Evolutionary conservation across 2,329 filamentous ascomycete species (phyloP), one percentile per base, ranked within the genome.

Genomic region (Exophiala alcalophila): DNA sequence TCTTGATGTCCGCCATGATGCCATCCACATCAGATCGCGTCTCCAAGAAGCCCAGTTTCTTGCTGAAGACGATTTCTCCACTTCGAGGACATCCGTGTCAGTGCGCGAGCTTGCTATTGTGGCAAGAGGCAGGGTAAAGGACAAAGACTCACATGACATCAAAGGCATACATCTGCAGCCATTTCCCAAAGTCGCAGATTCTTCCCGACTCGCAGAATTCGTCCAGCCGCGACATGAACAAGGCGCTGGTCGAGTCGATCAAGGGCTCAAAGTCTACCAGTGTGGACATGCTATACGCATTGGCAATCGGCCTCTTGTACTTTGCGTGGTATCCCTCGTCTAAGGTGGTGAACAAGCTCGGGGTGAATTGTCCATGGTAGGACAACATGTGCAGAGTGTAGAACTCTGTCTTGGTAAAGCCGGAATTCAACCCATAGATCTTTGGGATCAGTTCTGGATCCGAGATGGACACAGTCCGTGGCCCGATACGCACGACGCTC

Each of bases 341-440:
- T 23, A 33, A 28, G 12, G 29, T 32, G n/a, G 44, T 25, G 16
- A 31, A 29, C 14, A 50, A 25, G 18, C 39, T 47, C 4, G 19
- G 24, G 10, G 34, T 21, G 11, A 48, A 24, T 15, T 27, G 15
- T 10, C 40, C 20, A 9, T 56, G 55, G 7, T 52, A 50, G 1
- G 58, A 32, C 12, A 52, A 47, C 26, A 56, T 27, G 19, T 9
- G n/a, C 14, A 38, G 24, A 24, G 41, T 48, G 15, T 32, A 15
- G 16, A 23, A 20, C 47, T 62, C 30, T 62, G 84, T 84, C 77
- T 92, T 92, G 31, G 77, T 67, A 54, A 88, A 84, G 0, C 84
- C 84, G 63, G 89, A 89, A 61, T 89, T 90, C 25, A 90, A 65
- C 0, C 86, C 86, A 60, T 92, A 94, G 28, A 92, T 89, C 6